Evolutionary conservation across 345 rosid genomes (phyloP).

Genomic region (Gossypium sturtianum): DNA sequence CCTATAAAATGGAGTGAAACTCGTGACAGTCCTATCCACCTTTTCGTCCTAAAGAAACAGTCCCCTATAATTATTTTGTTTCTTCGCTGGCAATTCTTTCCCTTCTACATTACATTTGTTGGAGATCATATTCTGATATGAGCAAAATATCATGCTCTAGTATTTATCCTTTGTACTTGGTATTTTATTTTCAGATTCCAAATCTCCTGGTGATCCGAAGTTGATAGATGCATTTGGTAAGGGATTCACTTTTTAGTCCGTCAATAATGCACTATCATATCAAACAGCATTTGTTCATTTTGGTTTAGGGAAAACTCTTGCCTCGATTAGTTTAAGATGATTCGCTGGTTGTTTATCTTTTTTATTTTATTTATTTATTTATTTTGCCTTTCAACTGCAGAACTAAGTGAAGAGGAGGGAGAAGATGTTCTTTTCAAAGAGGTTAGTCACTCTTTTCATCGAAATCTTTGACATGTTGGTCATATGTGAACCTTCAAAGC

Average conservation of each 20-base stretch:
- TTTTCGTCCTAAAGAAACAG: neutral
- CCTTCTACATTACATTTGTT: neutral
- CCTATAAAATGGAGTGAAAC: neutral
- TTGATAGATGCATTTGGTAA: constrained; percentile 77
- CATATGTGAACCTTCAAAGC: neutral
- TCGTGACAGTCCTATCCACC: neutral
- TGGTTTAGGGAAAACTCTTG: neutral
- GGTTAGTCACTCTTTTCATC: constrained; percentile 36
- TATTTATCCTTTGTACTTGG: neutral
- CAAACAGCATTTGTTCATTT: neutral
- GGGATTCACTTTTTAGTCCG: constrained; percentile 7
- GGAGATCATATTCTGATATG: neutral
- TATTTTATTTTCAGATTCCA: constrained; percentile 48
- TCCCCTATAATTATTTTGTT: neutral
- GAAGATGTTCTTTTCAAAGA: constrained; percentile 89
- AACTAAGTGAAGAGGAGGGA: constrained; percentile 59
- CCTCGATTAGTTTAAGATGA: neutral
- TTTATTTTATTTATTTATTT: neutral
- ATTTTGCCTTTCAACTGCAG: constrained; percentile 36
- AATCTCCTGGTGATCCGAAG: constrained; percentile 50
- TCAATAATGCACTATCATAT: neutral
- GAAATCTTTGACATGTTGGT: neutral
- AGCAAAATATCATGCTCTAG: neutral
- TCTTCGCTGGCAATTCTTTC: neutral
- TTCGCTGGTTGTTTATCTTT: neutral